These are phyloP conservation scores for Pogostemon cablin DNA, from an alignment of 257 asterid species.

Conservation along the genomic window DNA sequence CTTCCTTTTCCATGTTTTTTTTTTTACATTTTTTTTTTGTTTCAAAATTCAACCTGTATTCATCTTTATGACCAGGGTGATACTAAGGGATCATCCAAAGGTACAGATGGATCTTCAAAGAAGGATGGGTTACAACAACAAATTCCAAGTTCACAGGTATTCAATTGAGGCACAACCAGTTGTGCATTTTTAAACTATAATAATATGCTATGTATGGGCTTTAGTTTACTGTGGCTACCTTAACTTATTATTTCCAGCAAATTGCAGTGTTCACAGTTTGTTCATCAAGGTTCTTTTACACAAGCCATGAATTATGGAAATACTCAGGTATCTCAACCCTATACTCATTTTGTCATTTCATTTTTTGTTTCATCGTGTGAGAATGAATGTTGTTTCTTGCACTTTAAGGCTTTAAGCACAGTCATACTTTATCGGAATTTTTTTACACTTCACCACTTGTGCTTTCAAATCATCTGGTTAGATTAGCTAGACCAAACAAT, in stretches of 20 bases:
- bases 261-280: conserved; percentile 51
- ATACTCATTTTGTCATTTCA: conserved; percentile 21
- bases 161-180: conserved; percentile 2
- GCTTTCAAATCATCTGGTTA: conserved; percentile 3
- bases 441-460: background rate
- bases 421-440: background rate
- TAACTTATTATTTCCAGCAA: conserved; percentile 28
- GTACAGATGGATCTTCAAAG: conserved; percentile 71
- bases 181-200: background rate
- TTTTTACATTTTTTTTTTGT: background rate
- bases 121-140: conserved; percentile 66
- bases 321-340: conserved; percentile 56
- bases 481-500: background rate
- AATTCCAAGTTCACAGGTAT: conserved; percentile 56
- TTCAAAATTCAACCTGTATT: conserved; percentile 12
- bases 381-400: background rate
- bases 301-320: conserved; percentile 77
- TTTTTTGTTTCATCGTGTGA: conserved; percentile 3
- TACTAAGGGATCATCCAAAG: conserved; percentile 72
- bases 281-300: conserved; percentile 70
- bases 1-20: background rate
- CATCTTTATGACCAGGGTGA: conserved; percentile 65
- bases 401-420: background rate
- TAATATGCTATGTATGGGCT: background rate
- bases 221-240: conserved; percentile 3